A percentile compares a stretch with the other conserved stretches of the same genome.
Evolutionary conservation across 2,329 filamentous ascomycete species (phyloP).

Genomic region (Aspergillus quadrilineatus): DNA sequence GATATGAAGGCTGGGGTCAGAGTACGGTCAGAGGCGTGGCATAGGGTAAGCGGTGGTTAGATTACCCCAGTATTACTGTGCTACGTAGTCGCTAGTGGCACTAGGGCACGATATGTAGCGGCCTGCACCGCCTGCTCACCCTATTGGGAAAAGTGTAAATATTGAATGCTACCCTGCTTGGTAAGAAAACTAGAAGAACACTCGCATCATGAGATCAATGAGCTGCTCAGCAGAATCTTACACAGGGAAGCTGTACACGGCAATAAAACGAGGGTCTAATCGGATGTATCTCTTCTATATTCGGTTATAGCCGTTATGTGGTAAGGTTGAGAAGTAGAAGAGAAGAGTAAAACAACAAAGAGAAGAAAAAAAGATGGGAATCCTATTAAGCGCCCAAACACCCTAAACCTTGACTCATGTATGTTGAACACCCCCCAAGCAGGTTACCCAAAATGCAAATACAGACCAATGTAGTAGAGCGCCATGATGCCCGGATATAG

Average conservation of each 20-base stretch:
- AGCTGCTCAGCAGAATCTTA: too few relatives aligned
- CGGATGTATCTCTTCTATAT: too few relatives aligned
- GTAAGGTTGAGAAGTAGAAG: too few relatives aligned
- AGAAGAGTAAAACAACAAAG: too few relatives aligned
- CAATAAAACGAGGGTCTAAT: too few relatives aligned
- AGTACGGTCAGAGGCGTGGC: too few relatives aligned
- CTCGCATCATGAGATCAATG: neutral
- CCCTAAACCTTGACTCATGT: neutral
- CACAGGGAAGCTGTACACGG: too few relatives aligned
- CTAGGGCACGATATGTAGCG: neutral
- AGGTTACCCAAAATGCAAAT: slow-evolving; percentile 10
- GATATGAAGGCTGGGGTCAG: too few relatives aligned
- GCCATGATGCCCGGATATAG: neutral
- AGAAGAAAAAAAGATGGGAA: neutral
- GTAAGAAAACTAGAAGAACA: neutral
- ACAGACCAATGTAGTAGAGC: slow-evolving; percentile 6
- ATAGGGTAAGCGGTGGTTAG: too few relatives aligned
- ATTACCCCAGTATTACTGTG: too few relatives aligned
- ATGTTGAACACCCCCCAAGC: slow-evolving; percentile 1
- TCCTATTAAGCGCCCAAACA: slow-evolving; percentile 1
- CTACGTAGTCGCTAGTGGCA: too few relatives aligned
- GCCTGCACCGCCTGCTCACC: neutral
- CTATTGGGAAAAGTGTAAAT: neutral
- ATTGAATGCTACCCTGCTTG: neutral
- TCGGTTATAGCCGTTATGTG: too few relatives aligned